Conservation (phyloP, 2,329 filamentous ascomycete genomes). For the Neoscytalidium dimidiatum region DNA sequence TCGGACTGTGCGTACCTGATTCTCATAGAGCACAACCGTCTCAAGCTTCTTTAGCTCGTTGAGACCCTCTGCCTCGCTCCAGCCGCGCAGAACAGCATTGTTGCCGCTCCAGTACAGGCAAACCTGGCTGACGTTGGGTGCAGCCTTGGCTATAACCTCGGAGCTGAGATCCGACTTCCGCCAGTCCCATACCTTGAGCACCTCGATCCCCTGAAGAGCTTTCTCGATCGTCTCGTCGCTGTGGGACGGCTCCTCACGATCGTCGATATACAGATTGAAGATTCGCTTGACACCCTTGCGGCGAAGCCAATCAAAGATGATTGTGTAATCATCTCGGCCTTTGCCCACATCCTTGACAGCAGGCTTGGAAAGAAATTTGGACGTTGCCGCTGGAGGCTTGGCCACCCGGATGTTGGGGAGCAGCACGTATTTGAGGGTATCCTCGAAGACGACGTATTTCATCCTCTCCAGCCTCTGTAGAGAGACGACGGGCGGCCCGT, state of each 20-base stretch:
- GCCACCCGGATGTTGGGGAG: neutral
- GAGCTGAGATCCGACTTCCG: slow-evolving; percentile 2
- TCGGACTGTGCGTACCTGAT: neutral
- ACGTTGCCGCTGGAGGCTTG: neutral
- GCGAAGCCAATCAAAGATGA: neutral
- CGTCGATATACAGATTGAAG: neutral
- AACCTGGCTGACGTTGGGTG: neutral
- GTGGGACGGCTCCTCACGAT: neutral
- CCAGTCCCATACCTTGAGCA: neutral
- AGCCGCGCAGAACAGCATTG: neutral
- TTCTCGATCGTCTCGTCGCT: slow-evolving; percentile 8
- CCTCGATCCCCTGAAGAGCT: neutral
- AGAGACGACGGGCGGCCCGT: neutral
- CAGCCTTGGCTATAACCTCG: neutral
- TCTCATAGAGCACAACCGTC: neutral
- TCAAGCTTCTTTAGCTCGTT: neutral
- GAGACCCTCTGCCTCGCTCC: neutral
- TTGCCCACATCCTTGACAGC: neutral
- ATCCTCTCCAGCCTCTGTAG: neutral
- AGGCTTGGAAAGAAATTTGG: neutral
- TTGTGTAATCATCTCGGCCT: neutral
- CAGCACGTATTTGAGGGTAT: neutral
- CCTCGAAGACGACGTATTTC: neutral
- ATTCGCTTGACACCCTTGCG: neutral
- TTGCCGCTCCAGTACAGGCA: neutral